These are phyloP conservation scores for Ophiobolus disseminans DNA, from an alignment of 2,329 filamentous ascomycete species.

Conservation along the genomic window DNA sequence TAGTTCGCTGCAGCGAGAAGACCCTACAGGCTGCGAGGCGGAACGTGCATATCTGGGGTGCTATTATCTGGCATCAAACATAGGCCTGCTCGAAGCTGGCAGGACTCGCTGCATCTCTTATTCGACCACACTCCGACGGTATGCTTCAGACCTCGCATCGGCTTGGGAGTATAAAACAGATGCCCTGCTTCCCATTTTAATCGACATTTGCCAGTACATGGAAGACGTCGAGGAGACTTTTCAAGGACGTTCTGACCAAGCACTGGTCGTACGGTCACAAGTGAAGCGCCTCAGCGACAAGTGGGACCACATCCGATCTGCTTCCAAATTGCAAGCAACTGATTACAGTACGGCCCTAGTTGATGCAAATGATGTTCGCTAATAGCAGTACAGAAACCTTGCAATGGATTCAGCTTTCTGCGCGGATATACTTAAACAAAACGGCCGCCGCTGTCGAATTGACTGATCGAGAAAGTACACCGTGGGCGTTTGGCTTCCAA, in stretches of 20 bases:
- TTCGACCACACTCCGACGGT: constrained; percentile 36
- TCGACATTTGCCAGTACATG: constrained; percentile 44
- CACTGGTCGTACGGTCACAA: constrained; percentile 40
- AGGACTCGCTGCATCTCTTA: constrained; percentile 34
- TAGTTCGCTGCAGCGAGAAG: constrained; percentile 29
- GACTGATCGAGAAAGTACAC: constrained; percentile 34
- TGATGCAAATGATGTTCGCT: constrained; percentile 5
- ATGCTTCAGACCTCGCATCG: constrained; percentile 41
- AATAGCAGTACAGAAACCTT: constrained; percentile 32
- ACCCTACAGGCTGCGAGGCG: constrained; percentile 35
- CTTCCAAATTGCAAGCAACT: constrained; percentile 36
- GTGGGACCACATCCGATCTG: constrained; percentile 40
- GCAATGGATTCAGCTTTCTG: constrained; percentile 42
- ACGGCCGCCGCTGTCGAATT: constrained; percentile 37
- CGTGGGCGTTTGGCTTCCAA: constrained; percentile 46
- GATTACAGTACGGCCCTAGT: constrained; percentile 37
- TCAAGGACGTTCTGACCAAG: constrained; percentile 32
- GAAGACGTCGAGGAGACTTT: constrained; percentile 48
- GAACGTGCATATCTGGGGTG: constrained; percentile 47
- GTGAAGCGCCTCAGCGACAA: constrained; percentile 43
- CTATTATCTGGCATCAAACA: constrained; percentile 42
- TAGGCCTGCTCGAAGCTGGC: constrained; percentile 34
- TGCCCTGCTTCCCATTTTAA: constrained; percentile 35
- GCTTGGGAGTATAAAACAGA: constrained; percentile 42
- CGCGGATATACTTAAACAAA: constrained; percentile 39